Percentiles rank a stretch among this genome's conserved stretches.
Evolutionary conservation across 805 yeast species (phyloP).

Genomic region (Wickerhamiella spandovensis): DNA sequence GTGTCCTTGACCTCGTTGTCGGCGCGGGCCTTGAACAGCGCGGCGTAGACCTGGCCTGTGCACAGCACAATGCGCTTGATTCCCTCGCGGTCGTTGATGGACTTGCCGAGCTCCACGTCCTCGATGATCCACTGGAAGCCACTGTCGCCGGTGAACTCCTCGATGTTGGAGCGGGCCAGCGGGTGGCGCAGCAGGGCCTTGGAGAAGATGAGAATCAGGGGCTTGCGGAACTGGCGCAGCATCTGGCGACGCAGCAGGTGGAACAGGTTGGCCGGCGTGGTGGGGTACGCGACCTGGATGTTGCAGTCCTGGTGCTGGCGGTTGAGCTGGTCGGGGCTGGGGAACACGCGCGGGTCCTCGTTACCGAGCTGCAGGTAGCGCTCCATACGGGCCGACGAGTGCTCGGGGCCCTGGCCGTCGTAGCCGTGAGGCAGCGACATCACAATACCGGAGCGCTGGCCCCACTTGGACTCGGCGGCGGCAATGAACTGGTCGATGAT

Average conservation of each 20-base stretch:
- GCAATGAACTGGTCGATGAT: constrained; percentile 93
- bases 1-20: constrained; percentile 63
- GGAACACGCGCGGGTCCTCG: constrained; percentile 93
- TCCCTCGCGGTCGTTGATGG: constrained; percentile 63
- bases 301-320: constrained; percentile 99
- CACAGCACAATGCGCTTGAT: constrained; percentile 77
- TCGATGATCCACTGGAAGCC: constrained; percentile 95
- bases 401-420: constrained; percentile 99
- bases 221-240: constrained; percentile 92
- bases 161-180: constrained; percentile 73
- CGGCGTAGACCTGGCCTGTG: constrained; percentile 91
- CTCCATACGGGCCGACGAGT: constrained; percentile 94
- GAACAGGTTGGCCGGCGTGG: constrained; percentile 94
- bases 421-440: constrained; percentile 97
- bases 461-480: constrained; percentile 97
- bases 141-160: constrained; percentile 82
- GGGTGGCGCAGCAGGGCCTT: constrained; percentile 94
- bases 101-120: constrained; percentile 72
- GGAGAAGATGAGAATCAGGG: constrained; percentile 77
- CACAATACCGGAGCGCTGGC: constrained; percentile 94
- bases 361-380: constrained; percentile 91
- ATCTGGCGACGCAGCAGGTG: constrained; percentile 96
- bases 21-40: constrained; percentile 80
- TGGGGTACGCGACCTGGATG: constrained; percentile 95
- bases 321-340: constrained; percentile 71